Percentiles rank a stretch among this genome's conserved stretches.
These are phyloP conservation scores for Penicillium sp. DNA, from an alignment of 2,329 filamentous ascomycete species.

Conservation along the genomic window DNA sequence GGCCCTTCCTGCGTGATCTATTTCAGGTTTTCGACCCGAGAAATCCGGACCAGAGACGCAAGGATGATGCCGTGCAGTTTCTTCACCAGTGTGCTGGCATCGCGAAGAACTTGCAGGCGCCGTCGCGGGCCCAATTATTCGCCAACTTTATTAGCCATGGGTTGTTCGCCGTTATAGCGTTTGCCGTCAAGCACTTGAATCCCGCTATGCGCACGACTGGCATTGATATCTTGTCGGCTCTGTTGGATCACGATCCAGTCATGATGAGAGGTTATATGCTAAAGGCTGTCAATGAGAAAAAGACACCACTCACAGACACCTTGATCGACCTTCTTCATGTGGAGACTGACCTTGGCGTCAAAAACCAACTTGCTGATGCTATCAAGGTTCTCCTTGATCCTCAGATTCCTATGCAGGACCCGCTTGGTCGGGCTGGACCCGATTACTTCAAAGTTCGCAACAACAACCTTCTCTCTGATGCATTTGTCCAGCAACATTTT, in stretches of 20 bases:
- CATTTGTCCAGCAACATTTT: slow-evolving; percentile 82
- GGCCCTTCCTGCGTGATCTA: slow-evolving; percentile 68
- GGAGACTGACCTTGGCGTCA: slow-evolving; percentile 87
- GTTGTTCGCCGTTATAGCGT: slow-evolving; percentile 81
- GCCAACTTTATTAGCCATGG: slow-evolving; percentile 83
- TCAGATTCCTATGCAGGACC: slow-evolving; percentile 50
- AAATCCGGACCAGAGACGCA: slow-evolving; percentile 58
- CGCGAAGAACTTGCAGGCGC: slow-evolving; percentile 85
- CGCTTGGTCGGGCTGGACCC: slow-evolving; percentile 53
- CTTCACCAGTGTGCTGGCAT: slow-evolving; percentile 93
- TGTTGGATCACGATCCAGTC: slow-evolving; percentile 90
- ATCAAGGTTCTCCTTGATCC: slow-evolving; percentile 87
- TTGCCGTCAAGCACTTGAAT: slow-evolving; percentile 75
- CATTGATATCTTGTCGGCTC: slow-evolving; percentile 82
- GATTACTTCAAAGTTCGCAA: slow-evolving; percentile 60
- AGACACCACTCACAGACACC: slow-evolving; percentile 77
- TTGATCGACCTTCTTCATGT: slow-evolving; percentile 84
- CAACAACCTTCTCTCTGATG: slow-evolving; percentile 67
- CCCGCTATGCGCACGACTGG: slow-evolving; percentile 80
- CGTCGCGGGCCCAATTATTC: slow-evolving; percentile 70
- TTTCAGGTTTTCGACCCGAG: slow-evolving; percentile 72
- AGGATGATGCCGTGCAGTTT: slow-evolving; percentile 90
- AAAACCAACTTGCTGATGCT: slow-evolving; percentile 88
- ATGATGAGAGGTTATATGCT: slow-evolving; percentile 93
- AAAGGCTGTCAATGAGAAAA: slow-evolving; percentile 79